Conservation (phyloP, 2,329 filamentous ascomycete species). For the Mycosphaerella sp. region DNA sequence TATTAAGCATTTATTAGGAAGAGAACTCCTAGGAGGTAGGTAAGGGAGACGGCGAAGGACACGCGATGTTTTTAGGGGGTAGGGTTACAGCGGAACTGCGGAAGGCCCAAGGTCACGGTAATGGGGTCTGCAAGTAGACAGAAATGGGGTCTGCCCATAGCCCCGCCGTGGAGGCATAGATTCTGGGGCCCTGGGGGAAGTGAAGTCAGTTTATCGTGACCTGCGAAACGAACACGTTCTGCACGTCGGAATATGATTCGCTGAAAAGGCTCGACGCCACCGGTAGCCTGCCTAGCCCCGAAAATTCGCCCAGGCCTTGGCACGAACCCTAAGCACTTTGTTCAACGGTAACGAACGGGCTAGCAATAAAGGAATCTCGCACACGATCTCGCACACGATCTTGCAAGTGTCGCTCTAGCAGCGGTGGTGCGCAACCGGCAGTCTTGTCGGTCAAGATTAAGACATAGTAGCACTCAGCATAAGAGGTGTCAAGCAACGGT, state of each 20-base stretch:
- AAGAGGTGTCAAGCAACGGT: background rate
- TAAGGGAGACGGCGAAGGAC: no score
- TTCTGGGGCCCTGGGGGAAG: background rate
- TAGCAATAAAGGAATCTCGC: background rate
- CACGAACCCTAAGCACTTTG: background rate
- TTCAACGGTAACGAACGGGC: background rate
- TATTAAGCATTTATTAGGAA: no score
- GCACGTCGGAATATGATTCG: background rate
- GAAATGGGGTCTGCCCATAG: no score
- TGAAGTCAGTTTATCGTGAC: background rate
- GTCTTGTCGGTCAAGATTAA: background rate
- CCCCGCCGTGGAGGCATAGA: no score
- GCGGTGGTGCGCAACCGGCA: slow-evolving; percentile 4
- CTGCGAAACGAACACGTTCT: background rate
- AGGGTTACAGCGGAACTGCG: no score
- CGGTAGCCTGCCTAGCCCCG: background rate
- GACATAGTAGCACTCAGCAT: background rate
- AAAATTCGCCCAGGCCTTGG: background rate
- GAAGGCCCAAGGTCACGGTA: no score
- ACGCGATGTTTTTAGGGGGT: no score
- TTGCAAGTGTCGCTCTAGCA: background rate
- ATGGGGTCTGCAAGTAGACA: no score
- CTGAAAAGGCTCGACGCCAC: background rate
- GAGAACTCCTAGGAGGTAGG: no score
- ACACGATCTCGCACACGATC: background rate